Conservation (phyloP, 768 basidiomycete species). For the Boletus insuetus region DNA sequence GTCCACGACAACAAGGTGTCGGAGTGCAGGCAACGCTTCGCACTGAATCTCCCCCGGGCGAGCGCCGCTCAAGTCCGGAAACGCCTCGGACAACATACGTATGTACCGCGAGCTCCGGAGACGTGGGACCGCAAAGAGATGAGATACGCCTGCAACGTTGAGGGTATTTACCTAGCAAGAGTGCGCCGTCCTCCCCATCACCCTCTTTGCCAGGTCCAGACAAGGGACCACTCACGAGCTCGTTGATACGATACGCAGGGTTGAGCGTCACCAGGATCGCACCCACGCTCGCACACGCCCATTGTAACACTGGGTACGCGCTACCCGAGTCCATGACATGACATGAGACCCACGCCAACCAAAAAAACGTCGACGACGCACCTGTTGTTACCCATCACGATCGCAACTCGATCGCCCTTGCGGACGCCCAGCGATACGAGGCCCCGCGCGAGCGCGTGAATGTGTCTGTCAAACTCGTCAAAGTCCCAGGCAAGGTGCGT, state of each 20-base stretch:
- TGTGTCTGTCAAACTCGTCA: slow-evolving; percentile 62
- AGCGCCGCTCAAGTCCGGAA: slow-evolving; percentile 52
- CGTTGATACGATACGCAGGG: slow-evolving; percentile 70
- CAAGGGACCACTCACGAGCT: slow-evolving; percentile 50
- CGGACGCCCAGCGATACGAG: slow-evolving; percentile 64
- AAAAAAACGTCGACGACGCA: slow-evolving; percentile 24
- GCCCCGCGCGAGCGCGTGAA: slow-evolving; percentile 67
- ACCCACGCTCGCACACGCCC: slow-evolving; percentile 85
- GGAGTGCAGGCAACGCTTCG: slow-evolving; percentile 56
- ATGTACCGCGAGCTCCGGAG: slow-evolving; percentile 66
- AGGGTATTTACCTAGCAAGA: slow-evolving; percentile 55
- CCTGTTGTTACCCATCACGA: slow-evolving; percentile 88
- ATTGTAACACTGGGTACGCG: slow-evolving; percentile 77
- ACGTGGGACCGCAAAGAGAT: slow-evolving; percentile 70
- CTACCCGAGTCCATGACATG: slow-evolving; percentile 33
- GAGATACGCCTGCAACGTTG: slow-evolving; percentile 60
- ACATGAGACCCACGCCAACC: too few relatives aligned
- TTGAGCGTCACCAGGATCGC: slow-evolving; percentile 82
- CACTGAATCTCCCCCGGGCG: slow-evolving; percentile 56
- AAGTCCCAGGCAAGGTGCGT: slow-evolving; percentile 72
- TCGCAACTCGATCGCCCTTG: slow-evolving; percentile 75
- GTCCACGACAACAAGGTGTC: slow-evolving; percentile 65
- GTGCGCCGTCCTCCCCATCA: not conserved
- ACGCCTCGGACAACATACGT: slow-evolving; percentile 52
- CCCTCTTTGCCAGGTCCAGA: not conserved